Evolutionary conservation across 352 stramenopile species (phyloP).

Genomic region (Phytopythium cucurbitacearum): DNA sequence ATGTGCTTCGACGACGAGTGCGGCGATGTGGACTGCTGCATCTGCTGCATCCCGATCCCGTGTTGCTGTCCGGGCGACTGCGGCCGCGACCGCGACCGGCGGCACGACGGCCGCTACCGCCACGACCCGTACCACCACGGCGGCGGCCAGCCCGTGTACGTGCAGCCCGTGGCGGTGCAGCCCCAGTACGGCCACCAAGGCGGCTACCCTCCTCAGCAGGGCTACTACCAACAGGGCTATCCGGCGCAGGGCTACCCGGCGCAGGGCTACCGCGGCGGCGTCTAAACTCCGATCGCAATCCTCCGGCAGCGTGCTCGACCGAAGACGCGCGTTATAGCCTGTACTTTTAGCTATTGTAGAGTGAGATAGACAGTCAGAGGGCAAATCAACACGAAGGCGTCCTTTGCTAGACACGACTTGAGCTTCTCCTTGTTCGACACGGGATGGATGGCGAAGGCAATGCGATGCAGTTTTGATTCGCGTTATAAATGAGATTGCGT

Average conservation of each 20-base stretch:
- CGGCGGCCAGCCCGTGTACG: slow-evolving; percentile 2
- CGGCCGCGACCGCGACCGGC: slow-evolving; percentile 5
- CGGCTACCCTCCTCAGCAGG: slow-evolving; percentile 2
- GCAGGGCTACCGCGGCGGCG: slow-evolving; percentile 1
- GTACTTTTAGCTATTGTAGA: too few species aligned
- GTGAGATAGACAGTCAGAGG: too few species aligned
- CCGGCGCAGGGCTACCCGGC: background rate
- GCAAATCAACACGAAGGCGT: too few species aligned
- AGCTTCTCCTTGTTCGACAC: too few species aligned
- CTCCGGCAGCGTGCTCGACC: too few species aligned
- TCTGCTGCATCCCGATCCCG: slow-evolving; percentile 9
- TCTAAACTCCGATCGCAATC: background rate
- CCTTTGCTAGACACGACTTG: too few species aligned
- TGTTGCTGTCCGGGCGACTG: slow-evolving; percentile 5
- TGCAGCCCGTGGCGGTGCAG: slow-evolving; percentile 7
- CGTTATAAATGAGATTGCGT: too few species aligned
- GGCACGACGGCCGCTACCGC: slow-evolving; percentile 1
- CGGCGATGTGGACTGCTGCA: slow-evolving; percentile 7
- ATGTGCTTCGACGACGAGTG: slow-evolving; percentile 1
- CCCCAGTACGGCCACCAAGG: slow-evolving; percentile 4
- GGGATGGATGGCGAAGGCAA: too few species aligned
- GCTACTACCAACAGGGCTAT: background rate
- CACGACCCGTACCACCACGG: background rate
- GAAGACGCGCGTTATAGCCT: too few species aligned
- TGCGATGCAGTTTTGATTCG: too few species aligned